These are phyloP conservation scores for Biancaea sappan DNA, from an alignment of 306 rosid genomes.

Conservation along the genomic window DNA sequence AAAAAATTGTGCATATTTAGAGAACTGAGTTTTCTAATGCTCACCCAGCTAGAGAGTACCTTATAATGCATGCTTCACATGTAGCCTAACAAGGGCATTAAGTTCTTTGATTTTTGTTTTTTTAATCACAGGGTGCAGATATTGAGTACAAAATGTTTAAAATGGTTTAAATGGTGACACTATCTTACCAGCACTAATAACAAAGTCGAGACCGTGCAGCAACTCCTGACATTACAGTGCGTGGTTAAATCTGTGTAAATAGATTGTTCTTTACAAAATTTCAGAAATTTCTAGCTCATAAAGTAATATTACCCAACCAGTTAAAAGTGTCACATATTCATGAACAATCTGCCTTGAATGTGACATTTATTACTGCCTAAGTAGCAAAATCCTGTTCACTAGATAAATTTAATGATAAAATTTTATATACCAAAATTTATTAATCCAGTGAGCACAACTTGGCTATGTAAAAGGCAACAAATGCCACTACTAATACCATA, in stretches of 20 bases:
- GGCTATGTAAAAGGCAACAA: too few species aligned
- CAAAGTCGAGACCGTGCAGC: background rate
- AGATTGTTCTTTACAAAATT: background rate
- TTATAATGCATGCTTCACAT: too few species aligned
- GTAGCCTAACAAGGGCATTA: too few species aligned
- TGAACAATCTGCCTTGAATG: background rate
- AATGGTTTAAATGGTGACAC: background rate
- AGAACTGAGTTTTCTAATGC: too few species aligned
- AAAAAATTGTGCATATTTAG: too few species aligned
- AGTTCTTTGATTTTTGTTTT: too few species aligned
- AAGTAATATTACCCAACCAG: background rate
- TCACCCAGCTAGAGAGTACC: too few species aligned
- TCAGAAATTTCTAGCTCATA: background rate
- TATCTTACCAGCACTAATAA: background rate
- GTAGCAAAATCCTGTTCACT: too few species aligned
- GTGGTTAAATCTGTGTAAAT: background rate
- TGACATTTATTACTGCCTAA: too few species aligned
- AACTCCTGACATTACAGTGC: background rate
- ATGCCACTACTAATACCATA: background rate
- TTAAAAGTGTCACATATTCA: background rate
- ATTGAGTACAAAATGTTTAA: background rate
- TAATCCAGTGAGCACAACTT: too few species aligned
- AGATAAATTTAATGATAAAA: too few species aligned
- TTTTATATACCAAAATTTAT: too few species aligned
- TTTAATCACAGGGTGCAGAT: background rate